Evolutionary conservation across 108 stramenopile species (phyloP).

Genomic region (Stephanodiscus triporus): DNA sequence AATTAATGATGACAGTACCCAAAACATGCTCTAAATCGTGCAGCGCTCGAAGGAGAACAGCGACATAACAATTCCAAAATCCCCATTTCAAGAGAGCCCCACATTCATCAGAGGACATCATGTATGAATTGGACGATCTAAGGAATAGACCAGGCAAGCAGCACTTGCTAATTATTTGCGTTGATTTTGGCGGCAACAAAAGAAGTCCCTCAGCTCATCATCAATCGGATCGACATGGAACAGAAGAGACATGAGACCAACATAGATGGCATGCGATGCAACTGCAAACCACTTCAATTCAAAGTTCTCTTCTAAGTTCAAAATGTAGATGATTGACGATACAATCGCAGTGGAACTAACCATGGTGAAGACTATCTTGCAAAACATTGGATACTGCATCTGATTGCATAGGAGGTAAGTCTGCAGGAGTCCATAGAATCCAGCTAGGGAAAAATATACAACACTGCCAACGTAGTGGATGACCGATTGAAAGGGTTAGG

Average conservation of each 20-base stretch:
- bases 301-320: constrained; percentile 17
- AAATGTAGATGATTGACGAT: constrained; percentile 20
- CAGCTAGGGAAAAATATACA: constrained; percentile 33
- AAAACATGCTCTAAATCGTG: not conserved
- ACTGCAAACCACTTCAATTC: constrained; percentile 36
- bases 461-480: constrained; percentile 22
- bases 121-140: too few species aligned
- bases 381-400: constrained; percentile 29
- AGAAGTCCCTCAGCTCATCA: constrained; percentile 35
- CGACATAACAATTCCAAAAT: not conserved
- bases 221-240: constrained; percentile 31
- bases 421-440: constrained; percentile 31
- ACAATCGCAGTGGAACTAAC: constrained; percentile 11
- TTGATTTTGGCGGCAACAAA: constrained; percentile 25
- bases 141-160: too few species aligned
- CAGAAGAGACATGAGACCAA: constrained; percentile 22
- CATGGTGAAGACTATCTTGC: constrained; percentile 36
- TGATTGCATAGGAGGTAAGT: constrained; percentile 38
- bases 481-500: not conserved
- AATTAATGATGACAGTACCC: not conserved
- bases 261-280: constrained; percentile 23
- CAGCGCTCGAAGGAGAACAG: not conserved
- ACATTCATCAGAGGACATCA: too few species aligned
- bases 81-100: not conserved
- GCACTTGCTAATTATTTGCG: not conserved